Base-by-base conservation (phyloP, 495 filamentous ascomycete species). In the Aspergillus heteromorphus region DNA sequence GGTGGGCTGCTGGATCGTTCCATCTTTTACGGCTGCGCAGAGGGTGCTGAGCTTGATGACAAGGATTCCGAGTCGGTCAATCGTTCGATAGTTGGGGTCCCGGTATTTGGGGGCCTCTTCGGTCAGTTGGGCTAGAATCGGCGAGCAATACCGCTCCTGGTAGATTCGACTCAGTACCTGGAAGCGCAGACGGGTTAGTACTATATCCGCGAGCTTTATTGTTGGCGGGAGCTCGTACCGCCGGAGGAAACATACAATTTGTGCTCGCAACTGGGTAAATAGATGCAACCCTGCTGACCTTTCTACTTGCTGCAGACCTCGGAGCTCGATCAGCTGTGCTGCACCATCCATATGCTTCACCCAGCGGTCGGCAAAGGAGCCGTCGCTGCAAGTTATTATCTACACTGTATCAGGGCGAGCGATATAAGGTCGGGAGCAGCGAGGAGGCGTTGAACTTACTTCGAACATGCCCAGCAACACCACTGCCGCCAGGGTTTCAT, bases 271-370 rank as follows among this genome's bases (percentile, higher is more conserved):
- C n/a, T 38, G 34, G 5, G 11, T 38, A 13, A 38, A 38, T 38
- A 38, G n/a, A 13, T n/a, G 2, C 11, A 38, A n/a, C n/a, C 34
- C 34, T n/a, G 11, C 34, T 14, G 34, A 4, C n/a, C 13, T 4
- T 14, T n/a, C 17, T 36, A 61, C 42, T 45, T 61, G 59, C 11
- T 55, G 45, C 9, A 16, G 11, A 9, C 55, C 59, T 23, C 59
- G 54, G n/a, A 48, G 31, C 19, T 61, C 59, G 29, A 61, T 54
- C 8, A 61, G 21, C 11, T 48, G 40, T 4, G 40, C 36, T 3
- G 55, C 59, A 5, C 59, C 59, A 14, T 61, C 55, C 48, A 61
- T 51, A 29, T 61, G 59, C 23, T 58, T 57, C 31, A 58, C 55
- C 59, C 59, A 61, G 5, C 59, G 59, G 7, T 51, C 55, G 18